Conservation (phyloP, 306 rosid species). For the Dalbergia cochinchinensis region DNA sequence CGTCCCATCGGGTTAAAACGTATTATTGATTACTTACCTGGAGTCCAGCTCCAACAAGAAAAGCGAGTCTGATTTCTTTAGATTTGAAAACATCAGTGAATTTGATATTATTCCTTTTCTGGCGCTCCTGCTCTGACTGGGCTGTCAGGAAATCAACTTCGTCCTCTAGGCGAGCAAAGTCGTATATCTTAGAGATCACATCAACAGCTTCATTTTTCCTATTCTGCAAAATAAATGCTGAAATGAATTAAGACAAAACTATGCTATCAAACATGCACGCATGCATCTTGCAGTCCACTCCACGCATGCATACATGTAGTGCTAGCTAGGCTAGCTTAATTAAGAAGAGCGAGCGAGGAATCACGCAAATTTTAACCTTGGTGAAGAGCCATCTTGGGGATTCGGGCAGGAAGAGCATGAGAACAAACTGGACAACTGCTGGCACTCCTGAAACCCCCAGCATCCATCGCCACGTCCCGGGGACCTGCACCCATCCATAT, state of each 20-base stretch:
- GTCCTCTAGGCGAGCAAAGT: constrained; percentile 71
- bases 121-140: constrained; percentile 68
- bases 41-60: constrained; percentile 84
- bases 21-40: constrained; percentile 54
- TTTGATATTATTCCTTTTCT: constrained; percentile 48
- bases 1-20: too few relatives aligned
- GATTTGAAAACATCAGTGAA: constrained; percentile 60
- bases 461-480: too few relatives aligned
- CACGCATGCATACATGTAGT: too few relatives aligned
- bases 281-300: too few relatives aligned
- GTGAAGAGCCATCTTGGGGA: constrained; percentile 95
- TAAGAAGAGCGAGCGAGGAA: too few relatives aligned
- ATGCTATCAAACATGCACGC: too few relatives aligned
- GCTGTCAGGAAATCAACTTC: constrained; percentile 73
- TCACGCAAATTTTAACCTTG: constrained; percentile 50
- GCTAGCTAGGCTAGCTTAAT: too few relatives aligned
- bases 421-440: too few relatives aligned
- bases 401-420: too few relatives aligned
- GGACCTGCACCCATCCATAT: too few relatives aligned
- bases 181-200: constrained; percentile 81
- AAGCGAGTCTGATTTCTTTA: constrained; percentile 79
- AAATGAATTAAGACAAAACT: too few relatives aligned
- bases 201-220: constrained; percentile 68
- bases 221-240: constrained; percentile 45
- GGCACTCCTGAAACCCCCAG: constrained; percentile 88